Evolutionary conservation across 345 rosid species (phyloP), one percentile per base, ranked within the genome.

Genomic region (Odontarrhena argentea): DNA sequence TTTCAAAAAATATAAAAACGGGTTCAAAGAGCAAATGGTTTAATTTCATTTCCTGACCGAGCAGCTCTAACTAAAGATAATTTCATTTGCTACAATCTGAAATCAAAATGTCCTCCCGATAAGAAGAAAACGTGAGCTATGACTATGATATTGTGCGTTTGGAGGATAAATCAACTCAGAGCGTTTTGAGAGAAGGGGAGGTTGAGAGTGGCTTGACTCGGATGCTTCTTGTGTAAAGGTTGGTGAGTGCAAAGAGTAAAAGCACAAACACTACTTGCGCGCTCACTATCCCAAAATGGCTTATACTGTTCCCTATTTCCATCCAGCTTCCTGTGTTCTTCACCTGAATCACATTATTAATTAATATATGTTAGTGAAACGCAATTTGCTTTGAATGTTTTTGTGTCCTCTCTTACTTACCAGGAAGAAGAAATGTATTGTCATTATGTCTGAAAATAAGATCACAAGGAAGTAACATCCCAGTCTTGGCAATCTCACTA

Each of bases 381-480:
- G 55, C 9, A 53, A n/a, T 8, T 58, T 59, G 40, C 25, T 13
- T 42, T 30, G 65, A 41, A 42, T 43, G n/a, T 38, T 8, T 22
- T 24, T 30, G 25, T 32, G 62, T 8, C n/a, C 5, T 35, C 22
- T 61, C 42, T 40, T 44, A n/a, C 69, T 71, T 87, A 93, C 98
- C 96, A 93, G 85, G 80, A 89, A 93, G 86, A 93, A 89, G 78
- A 93, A 93, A 77, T 90, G 98, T 64, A 93, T 83, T 46, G 98
- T 90, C 97, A 93, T 93, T 79, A 87, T 82, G 48, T 93, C 98
- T 11, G 97, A 88, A 78, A 88, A 81, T 38, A 93, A 76, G 65
- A 93, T 90, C 26, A 93, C 97, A 9, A 93, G 91, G 84, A 93
- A 93, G 81, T 90, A 93, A 77, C 93, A 88, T 73, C 98, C 98